These are phyloP conservation scores for Clarireedia paspali DNA, from an alignment of 2,329 filamentous ascomycete species.

Conservation along the genomic window DNA sequence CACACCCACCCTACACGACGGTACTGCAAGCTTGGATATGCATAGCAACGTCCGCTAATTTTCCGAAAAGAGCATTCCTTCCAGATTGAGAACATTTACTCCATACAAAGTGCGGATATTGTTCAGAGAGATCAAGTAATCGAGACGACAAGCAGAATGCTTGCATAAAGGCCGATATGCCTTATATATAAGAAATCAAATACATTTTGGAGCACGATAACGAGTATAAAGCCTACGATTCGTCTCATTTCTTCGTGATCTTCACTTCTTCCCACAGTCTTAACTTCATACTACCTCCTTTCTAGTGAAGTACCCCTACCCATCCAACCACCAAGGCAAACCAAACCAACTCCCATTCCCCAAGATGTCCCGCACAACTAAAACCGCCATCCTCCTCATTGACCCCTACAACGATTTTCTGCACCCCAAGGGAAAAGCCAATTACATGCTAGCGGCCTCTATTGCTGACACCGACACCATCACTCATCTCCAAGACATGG, in stretches of 20 bases:
- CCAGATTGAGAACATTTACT: background rate
- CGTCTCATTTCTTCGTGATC: background rate
- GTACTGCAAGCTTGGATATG: background rate
- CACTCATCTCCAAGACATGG: slow-evolving; percentile 22
- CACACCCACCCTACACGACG: background rate
- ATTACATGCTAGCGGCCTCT: slow-evolving; percentile 21
- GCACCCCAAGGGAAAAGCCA: slow-evolving; percentile 22
- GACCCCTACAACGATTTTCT: slow-evolving; percentile 27
- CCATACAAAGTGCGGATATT: background rate
- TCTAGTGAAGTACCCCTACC: too few relatives aligned
- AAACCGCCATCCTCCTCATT: slow-evolving; percentile 22
- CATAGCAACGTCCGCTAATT: background rate
- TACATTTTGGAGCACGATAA: background rate
- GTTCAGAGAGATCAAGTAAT: background rate
- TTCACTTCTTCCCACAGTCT: background rate
- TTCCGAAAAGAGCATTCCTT: background rate
- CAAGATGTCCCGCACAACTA: background rate
- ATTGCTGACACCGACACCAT: slow-evolving; percentile 26
- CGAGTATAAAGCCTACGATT: background rate
- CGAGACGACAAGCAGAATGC: background rate
- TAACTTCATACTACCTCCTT: background rate
- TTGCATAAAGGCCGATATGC: background rate
- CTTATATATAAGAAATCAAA: background rate
- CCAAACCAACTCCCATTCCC: background rate
- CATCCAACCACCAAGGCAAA: background rate